These are phyloP conservation scores for Zygnema circumcarinatum DNA, from an alignment of 139 green algal species.

Conservation along the genomic window DNA sequence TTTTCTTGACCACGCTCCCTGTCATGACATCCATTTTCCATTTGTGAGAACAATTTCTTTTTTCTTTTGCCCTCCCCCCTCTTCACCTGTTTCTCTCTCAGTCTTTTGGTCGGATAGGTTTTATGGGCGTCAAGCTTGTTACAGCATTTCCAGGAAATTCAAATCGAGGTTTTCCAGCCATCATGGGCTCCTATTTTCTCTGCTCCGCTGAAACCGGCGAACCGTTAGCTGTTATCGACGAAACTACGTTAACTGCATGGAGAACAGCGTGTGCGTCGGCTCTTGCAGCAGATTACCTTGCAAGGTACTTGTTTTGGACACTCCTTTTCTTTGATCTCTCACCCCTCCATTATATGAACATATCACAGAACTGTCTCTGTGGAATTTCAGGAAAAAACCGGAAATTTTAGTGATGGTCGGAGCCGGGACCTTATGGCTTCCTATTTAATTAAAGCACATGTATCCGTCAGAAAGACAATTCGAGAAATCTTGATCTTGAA, in stretches of 20 bases:
- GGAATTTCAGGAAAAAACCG: not conserved
- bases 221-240: conserved; percentile 28
- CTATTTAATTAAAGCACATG: conserved; percentile 15
- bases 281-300: conserved; percentile 28
- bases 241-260: not conserved
- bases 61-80: no score
- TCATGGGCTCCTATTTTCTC: conserved; percentile 11
- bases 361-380: no score
- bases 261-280: conserved; percentile 17
- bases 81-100: not conserved
- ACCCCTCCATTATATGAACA: no score
- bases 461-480: conserved; percentile 8
- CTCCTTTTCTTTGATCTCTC: no score
- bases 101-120: not conserved
- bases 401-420: conserved; percentile 23
- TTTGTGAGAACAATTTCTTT: no score
- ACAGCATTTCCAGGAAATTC: conserved; percentile 13
- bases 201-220: conserved; percentile 13
- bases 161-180: not conserved
- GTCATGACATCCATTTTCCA: no score
- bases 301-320: not conserved
- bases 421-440: not conserved
- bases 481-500: not conserved
- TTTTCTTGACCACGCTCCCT: no score
- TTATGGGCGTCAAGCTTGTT: conserved; percentile 24